Evolutionary conservation across 23 red algal genomes (phyloP).

Genomic region (Pyropia haitanensis): DNA sequence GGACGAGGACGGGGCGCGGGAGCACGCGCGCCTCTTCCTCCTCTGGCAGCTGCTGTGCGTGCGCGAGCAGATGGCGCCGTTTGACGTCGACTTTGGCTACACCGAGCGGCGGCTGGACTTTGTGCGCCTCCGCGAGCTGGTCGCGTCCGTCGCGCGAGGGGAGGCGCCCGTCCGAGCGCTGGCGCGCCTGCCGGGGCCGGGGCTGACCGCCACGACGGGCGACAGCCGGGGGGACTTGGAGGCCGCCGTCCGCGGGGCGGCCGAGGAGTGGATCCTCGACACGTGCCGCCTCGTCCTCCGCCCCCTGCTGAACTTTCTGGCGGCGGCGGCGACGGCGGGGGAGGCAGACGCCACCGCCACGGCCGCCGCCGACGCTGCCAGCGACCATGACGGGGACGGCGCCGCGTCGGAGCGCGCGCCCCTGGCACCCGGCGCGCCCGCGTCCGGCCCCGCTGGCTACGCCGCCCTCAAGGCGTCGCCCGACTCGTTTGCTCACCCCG

Average conservation of each 20-base stretch:
- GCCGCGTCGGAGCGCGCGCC: constrained; percentile 5
- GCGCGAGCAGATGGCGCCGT: constrained; percentile 81
- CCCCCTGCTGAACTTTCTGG: constrained; percentile 64
- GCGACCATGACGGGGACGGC: no score
- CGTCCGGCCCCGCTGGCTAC: constrained; percentile 14
- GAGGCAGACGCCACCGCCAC: no score
- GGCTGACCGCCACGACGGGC: constrained; percentile 30
- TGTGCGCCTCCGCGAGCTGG: constrained; percentile 50
- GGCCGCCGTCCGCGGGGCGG: constrained; percentile 39
- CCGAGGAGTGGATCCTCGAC: constrained; percentile 74
- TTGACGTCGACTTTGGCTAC: constrained; percentile 86
- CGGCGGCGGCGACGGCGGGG: constrained; percentile 2
- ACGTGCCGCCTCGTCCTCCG: constrained; percentile 52
- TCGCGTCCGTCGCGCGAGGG: constrained; percentile 47
- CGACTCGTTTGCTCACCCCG: constrained; percentile 51
- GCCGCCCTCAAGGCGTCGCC: constrained; percentile 20
- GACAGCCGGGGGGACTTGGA: constrained; percentile 57
- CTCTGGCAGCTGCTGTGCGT: constrained; percentile 85
- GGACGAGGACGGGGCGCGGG: constrained; percentile 24
- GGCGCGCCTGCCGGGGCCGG: constrained; percentile 22
- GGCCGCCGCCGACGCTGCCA: no score
- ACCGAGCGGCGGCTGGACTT: constrained; percentile 67
- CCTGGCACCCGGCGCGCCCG: constrained; percentile 18
- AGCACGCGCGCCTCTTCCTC: constrained; percentile 73
- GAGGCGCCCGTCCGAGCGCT: constrained; percentile 60